Base-by-base conservation (phyloP, 345 rosid genomes). In the Mallotus nudiflorus region DNA sequence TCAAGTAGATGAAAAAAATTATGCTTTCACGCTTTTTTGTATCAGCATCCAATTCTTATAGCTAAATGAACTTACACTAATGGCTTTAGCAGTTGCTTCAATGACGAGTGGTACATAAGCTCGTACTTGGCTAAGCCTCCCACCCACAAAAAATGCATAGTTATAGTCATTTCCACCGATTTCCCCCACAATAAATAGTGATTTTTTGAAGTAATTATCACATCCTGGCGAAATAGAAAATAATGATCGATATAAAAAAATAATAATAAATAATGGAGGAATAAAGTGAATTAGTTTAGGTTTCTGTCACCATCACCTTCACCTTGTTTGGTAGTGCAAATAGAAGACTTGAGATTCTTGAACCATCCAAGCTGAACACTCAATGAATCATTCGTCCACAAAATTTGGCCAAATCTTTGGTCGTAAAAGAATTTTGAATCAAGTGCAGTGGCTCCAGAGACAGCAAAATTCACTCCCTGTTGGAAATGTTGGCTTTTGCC, bases 141-240 rank as follows among this genome's bases (percentile, higher is more conserved):
- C 85, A 29, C 86, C 88, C 4, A 55, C 49, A 63, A 87, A 76
- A 64, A 74, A 80, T 5, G 84, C 70, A 55, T 81, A 85, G 65
- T 84, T 90, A 74, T 86, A 90, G 70, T 90, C 96, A 61, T 88
- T 90, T 35, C 93, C 96, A 33, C 93, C 96, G 0, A 90, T 88
- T 74, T 90, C 92, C 20, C 93, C 93, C 19, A 90, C 85, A 55
- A 86, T 25, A 73, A 90, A 85, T 20, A 90, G 73, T 8, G 96
- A 84, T 72, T 82, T 90, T 66, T 66, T 85, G 58, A 88, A 80
- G 73, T 83, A 84, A 6, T 27, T 45, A 11, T 78, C 66, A 45
- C 96, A 89, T 20, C 81, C 92, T 89, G 75, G 19, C 3, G 13
- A 1, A 10, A 6, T 5, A 49, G 18, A 9, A 22, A 5, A 31